phyloP scores from a whole-genome alignment of 495 filamentous ascomycete species.

The Terfezia claveryi region DNA sequence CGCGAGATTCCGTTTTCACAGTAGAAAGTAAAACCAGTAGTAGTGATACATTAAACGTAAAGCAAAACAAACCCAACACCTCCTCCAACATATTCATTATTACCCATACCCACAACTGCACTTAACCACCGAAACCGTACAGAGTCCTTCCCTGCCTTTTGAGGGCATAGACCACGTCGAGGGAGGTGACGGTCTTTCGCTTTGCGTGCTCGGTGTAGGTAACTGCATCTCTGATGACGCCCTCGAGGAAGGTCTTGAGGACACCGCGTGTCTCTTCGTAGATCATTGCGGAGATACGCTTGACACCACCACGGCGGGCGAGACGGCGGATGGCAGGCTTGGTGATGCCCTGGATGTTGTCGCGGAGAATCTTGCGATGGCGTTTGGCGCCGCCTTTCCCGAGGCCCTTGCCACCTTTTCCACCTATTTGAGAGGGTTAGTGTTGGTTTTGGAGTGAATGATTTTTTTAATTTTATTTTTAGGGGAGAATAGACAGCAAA shows the following conservation, averaged over 20 bases:
- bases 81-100: background rate
- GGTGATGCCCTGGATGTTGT: constrained; percentile 99
- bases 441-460: no score
- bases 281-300: constrained; percentile 99
- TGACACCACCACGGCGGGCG: constrained; percentile 97
- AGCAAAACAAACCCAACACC: no score
- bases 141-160: constrained; percentile 91
- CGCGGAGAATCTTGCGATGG: constrained; percentile 96
- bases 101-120: constrained; percentile 4
- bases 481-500: no score
- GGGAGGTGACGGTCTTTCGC: constrained; percentile 89
- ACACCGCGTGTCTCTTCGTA: constrained; percentile 99
- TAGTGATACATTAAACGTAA: no score
- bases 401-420: constrained; percentile 93
- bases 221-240: constrained; percentile 97
- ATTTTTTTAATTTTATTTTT: no score
- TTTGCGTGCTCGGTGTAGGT: constrained; percentile 96
- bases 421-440: constrained; percentile 31
- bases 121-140: constrained; percentile 95
- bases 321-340: constrained; percentile 99
- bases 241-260: constrained; percentile 99
- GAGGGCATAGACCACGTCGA: constrained; percentile 87
- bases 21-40: no score
- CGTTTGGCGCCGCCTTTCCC: constrained; percentile 74
- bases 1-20: no score